Conservation (phyloP, 176 grass and related monocot genomes). For the Panicum miliaceum region DNA sequence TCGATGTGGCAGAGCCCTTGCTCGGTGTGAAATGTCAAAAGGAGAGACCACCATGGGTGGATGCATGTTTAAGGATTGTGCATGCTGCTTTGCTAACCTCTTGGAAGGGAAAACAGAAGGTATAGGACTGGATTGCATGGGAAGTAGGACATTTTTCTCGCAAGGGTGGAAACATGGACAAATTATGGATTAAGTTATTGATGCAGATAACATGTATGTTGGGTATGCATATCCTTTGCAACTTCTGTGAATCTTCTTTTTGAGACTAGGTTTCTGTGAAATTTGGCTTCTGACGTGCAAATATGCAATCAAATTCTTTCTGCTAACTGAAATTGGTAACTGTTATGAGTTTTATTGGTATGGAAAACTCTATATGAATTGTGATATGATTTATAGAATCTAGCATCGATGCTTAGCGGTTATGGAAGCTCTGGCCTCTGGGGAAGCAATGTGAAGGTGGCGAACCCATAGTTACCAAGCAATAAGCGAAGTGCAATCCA, state of each 20-base stretch:
- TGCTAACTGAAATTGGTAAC: not conserved
- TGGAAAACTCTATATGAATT: not conserved
- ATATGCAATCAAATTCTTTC: not conserved
- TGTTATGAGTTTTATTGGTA: not conserved
- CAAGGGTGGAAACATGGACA: not conserved
- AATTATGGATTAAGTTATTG: not conserved
- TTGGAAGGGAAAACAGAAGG: conserved; percentile 9
- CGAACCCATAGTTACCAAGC: no score
- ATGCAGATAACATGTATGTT: conserved; percentile 4
- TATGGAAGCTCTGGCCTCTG: no score
- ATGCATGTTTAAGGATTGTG: conserved; percentile 6
- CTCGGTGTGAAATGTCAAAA: conserved; percentile 44
- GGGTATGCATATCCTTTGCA: not conserved
- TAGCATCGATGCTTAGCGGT: no score
- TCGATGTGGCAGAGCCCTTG: conserved; percentile 97
- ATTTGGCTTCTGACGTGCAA: not conserved
- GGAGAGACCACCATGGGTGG: not conserved
- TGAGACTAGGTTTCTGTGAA: not conserved
- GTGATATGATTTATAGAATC: no score
- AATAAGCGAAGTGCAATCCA: not conserved
- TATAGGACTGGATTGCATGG: not conserved
- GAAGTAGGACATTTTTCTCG: not conserved
- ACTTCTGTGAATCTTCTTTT: not conserved
- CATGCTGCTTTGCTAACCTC: not conserved
- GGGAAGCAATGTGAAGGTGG: no score